Evolutionary conservation across 306 rosid species (phyloP).

Genomic region (Cucurbita argyrosperma): DNA sequence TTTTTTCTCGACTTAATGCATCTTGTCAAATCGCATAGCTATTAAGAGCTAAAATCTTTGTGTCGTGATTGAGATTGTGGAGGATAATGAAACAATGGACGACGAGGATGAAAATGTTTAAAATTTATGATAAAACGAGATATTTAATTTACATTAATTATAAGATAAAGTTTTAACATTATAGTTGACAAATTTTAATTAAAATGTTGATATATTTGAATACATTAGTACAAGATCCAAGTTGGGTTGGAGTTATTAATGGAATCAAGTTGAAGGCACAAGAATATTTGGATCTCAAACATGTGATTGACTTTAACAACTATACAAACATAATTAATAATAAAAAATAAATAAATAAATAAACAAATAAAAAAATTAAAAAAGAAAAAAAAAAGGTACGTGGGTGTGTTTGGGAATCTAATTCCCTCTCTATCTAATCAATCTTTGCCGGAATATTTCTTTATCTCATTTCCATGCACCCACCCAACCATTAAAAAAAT

Average conservation of each 20-base stretch:
- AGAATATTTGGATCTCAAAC: background rate
- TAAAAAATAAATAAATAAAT: background rate
- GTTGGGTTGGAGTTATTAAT: background rate
- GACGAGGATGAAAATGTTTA: too few species aligned
- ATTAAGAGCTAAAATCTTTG: background rate
- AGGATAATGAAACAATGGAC: too few species aligned
- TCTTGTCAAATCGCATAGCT: background rate
- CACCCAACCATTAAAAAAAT: background rate
- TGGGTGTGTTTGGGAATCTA: conserved; percentile 34
- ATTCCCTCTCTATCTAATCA: conserved; percentile 31
- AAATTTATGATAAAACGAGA: too few species aligned
- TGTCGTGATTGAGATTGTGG: background rate
- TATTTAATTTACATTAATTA: too few species aligned
- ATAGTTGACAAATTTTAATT: too few species aligned
- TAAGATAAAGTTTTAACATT: too few species aligned
- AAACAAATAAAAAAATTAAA: background rate
- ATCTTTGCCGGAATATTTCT: conserved; percentile 30
- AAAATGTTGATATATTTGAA: too few species aligned
- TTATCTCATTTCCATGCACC: conserved; percentile 28
- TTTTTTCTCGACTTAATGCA: background rate
- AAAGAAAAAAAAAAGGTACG: background rate
- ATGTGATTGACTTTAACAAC: conserved; percentile 11
- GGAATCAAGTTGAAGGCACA: background rate
- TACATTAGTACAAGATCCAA: background rate
- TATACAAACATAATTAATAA: background rate